These are phyloP conservation scores for Pyrus communis DNA, from an alignment of 306 rosid species.

Conservation along the genomic window DNA sequence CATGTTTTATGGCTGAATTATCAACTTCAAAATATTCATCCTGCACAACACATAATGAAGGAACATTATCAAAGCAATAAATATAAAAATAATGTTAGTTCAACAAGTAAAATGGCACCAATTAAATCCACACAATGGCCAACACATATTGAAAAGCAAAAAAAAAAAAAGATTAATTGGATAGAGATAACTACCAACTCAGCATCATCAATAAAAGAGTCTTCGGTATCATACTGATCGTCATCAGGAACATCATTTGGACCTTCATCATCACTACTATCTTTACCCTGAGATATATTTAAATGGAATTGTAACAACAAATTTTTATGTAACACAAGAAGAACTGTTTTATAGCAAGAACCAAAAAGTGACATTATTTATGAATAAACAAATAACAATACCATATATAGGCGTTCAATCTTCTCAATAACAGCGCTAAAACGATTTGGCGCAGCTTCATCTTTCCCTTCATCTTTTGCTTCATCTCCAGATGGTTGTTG, in stretches of 20 bases:
- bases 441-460: constrained; percentile 69
- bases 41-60: constrained; percentile 42
- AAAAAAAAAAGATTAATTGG: not conserved
- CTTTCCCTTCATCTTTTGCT: constrained; percentile 23
- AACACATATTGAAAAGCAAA: constrained; percentile 1
- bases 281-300: constrained; percentile 66
- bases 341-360: not conserved
- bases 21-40: constrained; percentile 98
- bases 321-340: not conserved
- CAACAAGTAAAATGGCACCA: constrained; percentile 8
- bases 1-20: constrained; percentile 83
- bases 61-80: constrained; percentile 5
- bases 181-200: constrained; percentile 68
- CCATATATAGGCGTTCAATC: constrained; percentile 95
- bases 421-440: constrained; percentile 97
- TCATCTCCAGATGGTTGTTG: constrained; percentile 56
- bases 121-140: constrained; percentile 16
- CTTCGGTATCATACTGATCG: constrained; percentile 97
- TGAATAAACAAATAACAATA: constrained; percentile 15
- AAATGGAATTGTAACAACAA: not conserved
- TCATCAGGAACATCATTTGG: constrained; percentile 70
- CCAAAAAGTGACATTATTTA: not conserved
- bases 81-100: not conserved
- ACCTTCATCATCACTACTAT: constrained; percentile 94
- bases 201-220: constrained; percentile 94